A percentile compares a stretch with the other conserved stretches of the same genome.
phyloP scores from a whole-genome alignment of 306 rosid genomes.

The Elaeagnus macrophylla region DNA sequence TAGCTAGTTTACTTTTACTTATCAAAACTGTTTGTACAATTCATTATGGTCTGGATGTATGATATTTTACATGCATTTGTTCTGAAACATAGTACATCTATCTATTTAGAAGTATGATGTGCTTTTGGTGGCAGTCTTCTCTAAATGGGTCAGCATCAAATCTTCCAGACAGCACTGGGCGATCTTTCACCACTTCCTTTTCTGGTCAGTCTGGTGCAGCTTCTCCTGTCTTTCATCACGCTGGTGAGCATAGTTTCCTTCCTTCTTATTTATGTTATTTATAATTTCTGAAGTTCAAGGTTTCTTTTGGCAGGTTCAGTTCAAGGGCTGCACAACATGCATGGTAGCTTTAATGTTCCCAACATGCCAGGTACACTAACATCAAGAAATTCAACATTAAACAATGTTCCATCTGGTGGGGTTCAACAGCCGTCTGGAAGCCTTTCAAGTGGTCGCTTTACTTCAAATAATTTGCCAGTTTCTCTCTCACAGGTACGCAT shows the following conservation, averaged over 20 bases:
- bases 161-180: conserved; percentile 73
- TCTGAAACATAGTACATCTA: neutral
- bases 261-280: conserved; percentile 21
- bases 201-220: conserved; percentile 98
- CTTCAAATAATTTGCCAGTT: conserved; percentile 76
- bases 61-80: neutral
- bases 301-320: conserved; percentile 54
- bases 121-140: conserved; percentile 61
- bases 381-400: conserved; percentile 72
- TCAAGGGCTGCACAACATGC: conserved; percentile 80
- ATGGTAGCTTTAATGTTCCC: conserved; percentile 86
- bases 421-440: conserved; percentile 86
- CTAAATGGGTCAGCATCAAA: conserved; percentile 84
- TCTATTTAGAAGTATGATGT: neutral
- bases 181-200: conserved; percentile 78
- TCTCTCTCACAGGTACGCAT: conserved; percentile 75
- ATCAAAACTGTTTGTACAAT: no score
- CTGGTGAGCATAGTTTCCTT: conserved; percentile 56
- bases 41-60: no score
- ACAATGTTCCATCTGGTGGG: conserved; percentile 75
- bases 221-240: conserved; percentile 80
- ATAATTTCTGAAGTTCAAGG: conserved; percentile 26
- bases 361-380: conserved; percentile 63
- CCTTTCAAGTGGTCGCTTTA: conserved; percentile 80
- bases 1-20: no score